Conservation (phyloP, 129 eudicot species). For the Daucus carota region DH1_v3.0 NC_030387.2:1145501-1146000, state of each 20-base stretch:
- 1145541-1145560: background rate
- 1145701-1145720: background rate
- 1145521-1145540: slow-evolving; percentile 4
- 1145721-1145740: slow-evolving; percentile 40
- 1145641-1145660: no score
- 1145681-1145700: no score
- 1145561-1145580: background rate
- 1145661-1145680: no score
- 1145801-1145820: slow-evolving; percentile 61
- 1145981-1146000: slow-evolving; percentile 94
- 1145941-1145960: slow-evolving; percentile 96
- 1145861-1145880: background rate
- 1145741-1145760: slow-evolving; percentile 78
- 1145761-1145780: slow-evolving; percentile 69
- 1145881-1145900: background rate
- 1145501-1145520: slow-evolving; percentile 31
- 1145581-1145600: no score
- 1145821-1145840: slow-evolving; percentile 82
- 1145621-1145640: no score
- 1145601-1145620: no score
- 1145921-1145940: slow-evolving; percentile 12
- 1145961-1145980: slow-evolving; percentile 77
- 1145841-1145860: slow-evolving; percentile 85
- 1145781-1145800: slow-evolving; percentile 63
- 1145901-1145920: background rate